Evolutionary conservation across 2,329 filamentous ascomycete species (phyloP).

Genomic region (Pezicula radicicola): DNA sequence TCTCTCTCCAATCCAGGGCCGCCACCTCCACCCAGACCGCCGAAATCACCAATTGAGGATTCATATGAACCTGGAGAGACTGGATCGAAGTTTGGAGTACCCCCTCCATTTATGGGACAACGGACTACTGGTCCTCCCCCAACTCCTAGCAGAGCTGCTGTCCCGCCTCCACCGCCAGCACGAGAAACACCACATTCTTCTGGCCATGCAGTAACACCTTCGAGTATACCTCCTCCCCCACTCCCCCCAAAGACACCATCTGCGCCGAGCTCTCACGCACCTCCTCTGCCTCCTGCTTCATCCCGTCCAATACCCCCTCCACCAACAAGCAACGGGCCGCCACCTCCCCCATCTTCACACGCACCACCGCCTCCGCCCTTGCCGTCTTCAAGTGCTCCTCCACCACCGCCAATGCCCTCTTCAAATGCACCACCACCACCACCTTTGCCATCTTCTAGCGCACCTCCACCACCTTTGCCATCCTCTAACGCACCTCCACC

Average conservation of each 20-base stretch:
- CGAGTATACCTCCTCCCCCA: constrained; percentile 29
- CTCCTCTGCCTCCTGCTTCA: constrained; percentile 47
- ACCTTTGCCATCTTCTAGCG: constrained; percentile 26
- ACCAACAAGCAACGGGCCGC: constrained; percentile 33
- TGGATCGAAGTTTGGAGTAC: constrained; percentile 66
- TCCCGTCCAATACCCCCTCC: constrained; percentile 51
- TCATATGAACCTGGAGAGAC: constrained; percentile 44
- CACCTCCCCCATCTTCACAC: constrained; percentile 20
- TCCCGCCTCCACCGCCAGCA: constrained; percentile 66
- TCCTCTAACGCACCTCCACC: constrained; percentile 20
- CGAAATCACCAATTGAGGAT: constrained; percentile 70
- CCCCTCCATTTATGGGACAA: constrained; percentile 73
- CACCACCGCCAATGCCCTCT: constrained; percentile 34
- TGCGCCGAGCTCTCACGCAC: constrained; percentile 40
- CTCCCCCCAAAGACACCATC: constrained; percentile 40
- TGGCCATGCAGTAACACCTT: constrained; percentile 34
- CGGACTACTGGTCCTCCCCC: constrained; percentile 67
- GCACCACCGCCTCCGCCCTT: constrained; percentile 31
- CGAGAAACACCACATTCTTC: constrained; percentile 45
- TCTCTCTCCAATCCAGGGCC: constrained; percentile 55
- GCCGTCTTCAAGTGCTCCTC: constrained; percentile 35
- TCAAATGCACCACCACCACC: constrained; percentile 33
- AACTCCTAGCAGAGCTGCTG: constrained; percentile 66
- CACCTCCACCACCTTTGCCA: constrained; percentile 30
- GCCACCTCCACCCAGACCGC: constrained; percentile 64